Conservation (phyloP, 257 asterid species). For the Solanum gandarillasii region DNA sequence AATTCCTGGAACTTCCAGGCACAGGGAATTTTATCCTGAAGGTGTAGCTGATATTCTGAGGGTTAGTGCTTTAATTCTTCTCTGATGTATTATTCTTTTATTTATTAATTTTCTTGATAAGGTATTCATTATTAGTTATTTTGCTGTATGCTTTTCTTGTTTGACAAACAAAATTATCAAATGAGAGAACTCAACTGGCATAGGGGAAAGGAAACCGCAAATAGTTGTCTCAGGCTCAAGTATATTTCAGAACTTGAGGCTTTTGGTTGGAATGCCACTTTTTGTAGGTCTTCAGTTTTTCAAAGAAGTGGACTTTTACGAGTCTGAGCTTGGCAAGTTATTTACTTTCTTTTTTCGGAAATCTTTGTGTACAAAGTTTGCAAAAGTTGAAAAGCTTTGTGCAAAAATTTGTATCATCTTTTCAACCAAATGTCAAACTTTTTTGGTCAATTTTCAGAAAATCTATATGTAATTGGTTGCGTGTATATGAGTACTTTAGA, state of each 20-base stretch:
- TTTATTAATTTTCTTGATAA: not conserved
- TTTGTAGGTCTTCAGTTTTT: not conserved
- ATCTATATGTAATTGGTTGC: not conserved
- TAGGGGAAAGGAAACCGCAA: not conserved
- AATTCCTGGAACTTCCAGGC: slow-evolving; percentile 95
- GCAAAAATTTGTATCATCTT: not conserved
- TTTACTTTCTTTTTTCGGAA: not conserved
- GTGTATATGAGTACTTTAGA: not conserved
- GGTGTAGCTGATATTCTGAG: slow-evolving; percentile 87
- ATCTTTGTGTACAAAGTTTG: not conserved
- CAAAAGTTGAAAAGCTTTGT: not conserved
- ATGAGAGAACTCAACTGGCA: not conserved
- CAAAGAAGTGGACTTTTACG: not conserved
- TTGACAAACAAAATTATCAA: not conserved
- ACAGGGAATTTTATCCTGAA: slow-evolving; percentile 98
- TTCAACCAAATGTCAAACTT: not conserved
- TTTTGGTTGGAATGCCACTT: not conserved
- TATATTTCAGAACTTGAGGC: not conserved
- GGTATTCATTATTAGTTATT: not conserved
- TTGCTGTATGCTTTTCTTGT: not conserved
- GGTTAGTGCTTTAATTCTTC: slow-evolving; percentile 34
- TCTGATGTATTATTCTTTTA: not conserved
- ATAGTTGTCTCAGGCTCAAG: not conserved
- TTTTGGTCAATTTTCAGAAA: not conserved
- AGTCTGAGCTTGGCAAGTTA: not conserved